phyloP scores from a whole-genome alignment of 1,284 basidiomycete genomes.

The Moniliella sp. region DNA sequence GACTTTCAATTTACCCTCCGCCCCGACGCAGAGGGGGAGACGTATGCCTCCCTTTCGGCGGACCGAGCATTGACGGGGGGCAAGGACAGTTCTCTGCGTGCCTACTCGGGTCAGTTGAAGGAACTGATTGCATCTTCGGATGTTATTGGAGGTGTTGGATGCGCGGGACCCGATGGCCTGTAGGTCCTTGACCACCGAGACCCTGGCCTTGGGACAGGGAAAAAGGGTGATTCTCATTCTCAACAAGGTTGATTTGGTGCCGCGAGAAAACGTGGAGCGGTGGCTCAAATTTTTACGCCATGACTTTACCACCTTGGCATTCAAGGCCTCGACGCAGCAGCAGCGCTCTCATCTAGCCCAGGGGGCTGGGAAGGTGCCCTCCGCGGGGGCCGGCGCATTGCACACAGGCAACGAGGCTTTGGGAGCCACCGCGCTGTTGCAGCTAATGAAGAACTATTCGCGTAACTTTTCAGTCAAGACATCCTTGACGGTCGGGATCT shows the following conservation, averaged over 20 bases:
- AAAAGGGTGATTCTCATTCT: constrained; percentile 22
- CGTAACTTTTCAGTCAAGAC: constrained; percentile 29
- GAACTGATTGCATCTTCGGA: constrained; percentile 84
- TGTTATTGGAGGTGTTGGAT: constrained; percentile 43
- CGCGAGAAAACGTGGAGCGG: constrained; percentile 61
- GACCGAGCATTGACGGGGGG: constrained; percentile 9
- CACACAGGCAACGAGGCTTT: constrained; percentile 34
- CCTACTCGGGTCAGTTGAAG: constrained; percentile 43
- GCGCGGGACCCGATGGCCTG: constrained; percentile 36
- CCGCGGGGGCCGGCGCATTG: constrained; percentile 3
- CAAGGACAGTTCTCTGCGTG: constrained; percentile 29
- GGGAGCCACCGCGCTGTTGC: constrained; percentile 46
- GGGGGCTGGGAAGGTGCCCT: constrained; percentile 2
- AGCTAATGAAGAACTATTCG: constrained; percentile 71
- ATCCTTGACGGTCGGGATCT: constrained; percentile 57
- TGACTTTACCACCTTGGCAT: constrained; percentile 75
- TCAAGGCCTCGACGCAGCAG: constrained; percentile 60
- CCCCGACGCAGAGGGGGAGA: too few relatives aligned
- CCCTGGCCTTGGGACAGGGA: constrained; percentile 13
- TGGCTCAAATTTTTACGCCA: constrained; percentile 80
- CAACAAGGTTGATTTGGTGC: constrained; percentile 45
- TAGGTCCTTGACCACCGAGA: constrained; percentile 36
- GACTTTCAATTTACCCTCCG: too few relatives aligned
- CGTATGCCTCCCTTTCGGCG: too few relatives aligned
- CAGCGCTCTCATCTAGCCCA: constrained; percentile 48